These are phyloP conservation scores for Podospora anserina DNA, from an alignment of 495 filamentous ascomycete species.

Conservation along the genomic window DNA sequence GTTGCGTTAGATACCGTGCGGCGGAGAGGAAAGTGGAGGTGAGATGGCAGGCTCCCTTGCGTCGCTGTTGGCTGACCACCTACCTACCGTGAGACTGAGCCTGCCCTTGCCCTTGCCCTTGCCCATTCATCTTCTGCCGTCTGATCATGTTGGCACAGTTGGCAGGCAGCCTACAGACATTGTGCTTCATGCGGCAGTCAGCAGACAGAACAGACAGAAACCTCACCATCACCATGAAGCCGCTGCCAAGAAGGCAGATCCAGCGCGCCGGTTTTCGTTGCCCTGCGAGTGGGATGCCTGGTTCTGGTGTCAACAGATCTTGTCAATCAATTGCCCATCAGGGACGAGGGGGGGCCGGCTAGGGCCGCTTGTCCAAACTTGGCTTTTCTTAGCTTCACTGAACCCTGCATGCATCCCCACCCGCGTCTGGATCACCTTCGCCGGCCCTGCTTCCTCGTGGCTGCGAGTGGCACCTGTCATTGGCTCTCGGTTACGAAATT, in stretches of 20 bases:
- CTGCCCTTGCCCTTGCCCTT: no score
- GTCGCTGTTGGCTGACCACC: background rate
- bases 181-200: background rate
- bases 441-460: constrained; percentile 5
- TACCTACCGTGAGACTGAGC: background rate
- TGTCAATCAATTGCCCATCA: background rate
- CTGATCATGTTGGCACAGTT: no score
- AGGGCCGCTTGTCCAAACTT: background rate
- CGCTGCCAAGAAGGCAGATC: background rate
- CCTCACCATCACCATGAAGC: background rate
- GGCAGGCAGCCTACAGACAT: background rate
- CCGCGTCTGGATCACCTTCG: background rate
- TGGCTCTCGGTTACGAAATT: constrained; percentile 5
- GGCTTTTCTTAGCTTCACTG: constrained; percentile 4
- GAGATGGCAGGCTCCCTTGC: background rate
- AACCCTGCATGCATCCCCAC: constrained; percentile 3
- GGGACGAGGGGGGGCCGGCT: background rate
- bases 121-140: background rate
- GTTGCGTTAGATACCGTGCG: background rate
- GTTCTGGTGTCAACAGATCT: background rate
- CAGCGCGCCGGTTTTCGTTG: background rate
- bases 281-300: constrained; percentile 4
- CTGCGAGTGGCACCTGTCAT: background rate
- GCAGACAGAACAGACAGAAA: background rate
- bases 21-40: background rate